Evolutionary conservation across 192 early-diverging fungal species (phyloP), one percentile per base, ranked within the genome.

Genomic region (Dissophora ornata): DNA sequence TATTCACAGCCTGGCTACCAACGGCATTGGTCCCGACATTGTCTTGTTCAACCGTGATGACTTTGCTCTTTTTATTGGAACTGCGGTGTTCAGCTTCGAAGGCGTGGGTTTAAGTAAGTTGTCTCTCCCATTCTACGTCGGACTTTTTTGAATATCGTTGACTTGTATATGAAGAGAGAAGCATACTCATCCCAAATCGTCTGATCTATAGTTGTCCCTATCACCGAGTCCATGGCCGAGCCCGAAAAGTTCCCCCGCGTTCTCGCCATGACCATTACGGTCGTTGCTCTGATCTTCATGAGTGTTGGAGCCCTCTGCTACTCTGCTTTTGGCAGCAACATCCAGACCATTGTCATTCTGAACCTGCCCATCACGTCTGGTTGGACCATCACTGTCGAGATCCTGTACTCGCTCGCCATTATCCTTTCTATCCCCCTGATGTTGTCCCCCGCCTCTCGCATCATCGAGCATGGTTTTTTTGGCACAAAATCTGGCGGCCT

Each of bases 21-120:
- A 87, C 25, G 88, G 90, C 21, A 81, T 88, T 19, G 83, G 95
- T 4, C 82, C 88, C 56, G 62, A 79, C 64, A 83, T 83, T 42
- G 1, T 30, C 3, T 32, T 66, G 62, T 86, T 97, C 69, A 97
- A 95, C 84, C 74, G 85, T 30, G 81, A 91, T 65, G 84, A 83
- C 58, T 96, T 95, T 80, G 86, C 94, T 15, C 82, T 96, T 44
- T 94, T 97, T 67, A 88, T 97, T 48, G 96, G 96, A 42, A 97
- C 96, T 5, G 94, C 95, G 22, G 91, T 96, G 47, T 97, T 94
- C 79, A 91, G 94, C 6, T 97, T 92, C 75, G 96, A 97, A 79
- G 96, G 96, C 30, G 94, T 98, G 64, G 94, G 95, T 44, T 64
- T 83, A 38, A 60, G 81, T 82, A 82, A 68, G 79, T 50, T 25